Evolutionary conservation across 352 stramenopile species (phyloP), one percentile per base, ranked within the genome.

Genomic region (Phytophthora megakarya): DNA sequence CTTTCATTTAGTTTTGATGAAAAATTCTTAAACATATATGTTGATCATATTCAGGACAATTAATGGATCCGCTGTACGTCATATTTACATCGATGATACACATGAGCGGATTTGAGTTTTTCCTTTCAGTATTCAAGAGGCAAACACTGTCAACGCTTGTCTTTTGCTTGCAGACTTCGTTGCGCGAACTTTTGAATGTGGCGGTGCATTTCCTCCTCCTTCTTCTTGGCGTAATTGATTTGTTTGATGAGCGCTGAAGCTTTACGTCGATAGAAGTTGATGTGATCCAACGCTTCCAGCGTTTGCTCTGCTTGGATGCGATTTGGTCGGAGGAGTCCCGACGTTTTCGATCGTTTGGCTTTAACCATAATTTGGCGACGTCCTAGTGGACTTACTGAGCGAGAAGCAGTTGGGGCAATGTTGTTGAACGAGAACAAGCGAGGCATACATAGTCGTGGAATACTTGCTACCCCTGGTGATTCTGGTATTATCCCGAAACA

Each of bases 171-270:
- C 12, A 89, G 61, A 40, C 71, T 88, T 56, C 73, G 70, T 32
- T 86, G 78, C 9, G 81, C 80, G 28, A 90, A 80, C 11, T 67
- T 60, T 52, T 89, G 79, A 62, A 90, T 89, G 12, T 89, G 79
- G 1, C 74, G 73, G 47, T 80, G 80, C 76, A 89, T 82, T 37
- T 86, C 77, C 19, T 88, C 73, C 59, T 90, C 73, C 38, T 90
- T 90, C 35, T 69, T 70, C 55, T 80, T 85, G 26, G 72, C 81
- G 16, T 76, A 60, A 21, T 72, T 73, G 73, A 90, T 90, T 44
- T 89, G 86, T 25, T 88, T 82, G 54, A 90, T 83, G 13, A 90
- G 68, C 15, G 83, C 62, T 19, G 81, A 80, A 1, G 81, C 81
- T 47, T 86, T 82, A 19, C 80, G 74, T 21, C 70, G 72, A 60